Percentiles rank a stretch among this genome's conserved stretches.
Evolutionary conservation across 2,329 filamentous ascomycete genomes (phyloP).

Genomic region (Thelonectria blattea): DNA sequence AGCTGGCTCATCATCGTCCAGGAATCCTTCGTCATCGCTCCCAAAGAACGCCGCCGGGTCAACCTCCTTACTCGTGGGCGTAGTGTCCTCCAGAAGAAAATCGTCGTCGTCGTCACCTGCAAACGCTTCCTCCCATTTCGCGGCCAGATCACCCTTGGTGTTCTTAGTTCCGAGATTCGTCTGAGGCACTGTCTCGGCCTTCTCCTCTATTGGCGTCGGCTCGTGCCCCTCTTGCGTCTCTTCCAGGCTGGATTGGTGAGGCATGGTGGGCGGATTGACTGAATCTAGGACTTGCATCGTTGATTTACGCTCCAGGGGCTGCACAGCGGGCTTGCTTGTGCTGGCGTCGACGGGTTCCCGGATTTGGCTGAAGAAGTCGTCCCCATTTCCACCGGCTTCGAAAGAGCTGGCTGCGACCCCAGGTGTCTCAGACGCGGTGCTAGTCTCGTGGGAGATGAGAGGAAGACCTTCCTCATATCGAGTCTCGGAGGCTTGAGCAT

Average conservation of each 20-base stretch:
- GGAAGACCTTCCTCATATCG: constrained; percentile 75
- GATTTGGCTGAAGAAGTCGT: constrained; percentile 68
- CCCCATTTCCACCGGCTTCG: constrained; percentile 57
- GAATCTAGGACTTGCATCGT: constrained; percentile 69
- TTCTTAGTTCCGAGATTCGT: constrained; percentile 28
- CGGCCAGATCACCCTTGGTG: constrained; percentile 67
- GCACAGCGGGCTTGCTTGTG: constrained; percentile 16
- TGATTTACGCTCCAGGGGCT: constrained; percentile 68
- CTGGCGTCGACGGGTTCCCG: constrained; percentile 37
- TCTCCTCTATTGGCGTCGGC: constrained; percentile 19
- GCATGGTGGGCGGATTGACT: constrained; percentile 46
- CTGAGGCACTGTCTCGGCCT: constrained; percentile 31
- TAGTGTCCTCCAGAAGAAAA: constrained; percentile 65
- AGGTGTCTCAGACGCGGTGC: constrained; percentile 24
- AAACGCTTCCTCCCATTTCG: constrained; percentile 84
- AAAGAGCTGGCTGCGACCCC: constrained; percentile 43
- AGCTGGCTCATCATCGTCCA: constrained; percentile 68
- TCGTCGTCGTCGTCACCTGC: constrained; percentile 74
- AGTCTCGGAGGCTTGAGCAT: constrained; percentile 57
- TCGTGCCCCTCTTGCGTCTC: constrained; percentile 42
- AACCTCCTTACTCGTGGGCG: constrained; percentile 51
- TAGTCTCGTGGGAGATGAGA: constrained; percentile 53
- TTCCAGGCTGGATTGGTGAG: constrained; percentile 41
- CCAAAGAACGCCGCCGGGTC: constrained; percentile 73
- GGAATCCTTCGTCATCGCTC: constrained; percentile 84